These are phyloP conservation scores for Marasmius fiardii DNA, from an alignment of 1,284 basidiomycete genomes.

Conservation along the genomic window DNA sequence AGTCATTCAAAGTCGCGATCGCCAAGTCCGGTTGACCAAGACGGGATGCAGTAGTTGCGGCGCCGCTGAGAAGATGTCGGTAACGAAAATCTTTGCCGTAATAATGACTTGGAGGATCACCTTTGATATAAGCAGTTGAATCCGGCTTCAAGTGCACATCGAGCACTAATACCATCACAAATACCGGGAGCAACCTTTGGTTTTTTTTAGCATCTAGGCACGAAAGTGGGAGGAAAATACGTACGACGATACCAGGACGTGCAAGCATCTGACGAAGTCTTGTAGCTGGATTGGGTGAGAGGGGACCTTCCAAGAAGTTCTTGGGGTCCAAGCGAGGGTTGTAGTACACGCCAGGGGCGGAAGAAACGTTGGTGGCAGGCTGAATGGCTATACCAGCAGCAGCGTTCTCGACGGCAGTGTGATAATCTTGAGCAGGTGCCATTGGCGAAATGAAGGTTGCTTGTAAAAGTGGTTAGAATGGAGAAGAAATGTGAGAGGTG, in stretches of 20 bases:
- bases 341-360: conserved; percentile 34
- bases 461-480: too few relatives aligned
- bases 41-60: conserved; percentile 64
- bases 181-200: conserved; percentile 79
- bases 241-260: too few relatives aligned
- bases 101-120: conserved; percentile 17
- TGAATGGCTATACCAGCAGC: conserved; percentile 7
- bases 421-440: conserved; percentile 25
- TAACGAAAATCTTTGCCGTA: not conserved
- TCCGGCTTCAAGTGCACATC: too few relatives aligned
- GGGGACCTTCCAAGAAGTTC: conserved; percentile 67
- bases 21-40: conserved; percentile 78
- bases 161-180: conserved; percentile 78
- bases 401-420: conserved; percentile 15
- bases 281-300: conserved; percentile 63
- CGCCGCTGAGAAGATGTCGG: conserved; percentile 32
- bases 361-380: not conserved
- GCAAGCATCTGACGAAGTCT: too few relatives aligned
- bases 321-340: conserved; percentile 62
- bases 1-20: conserved; percentile 77
- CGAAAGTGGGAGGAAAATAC: conserved; percentile 35
- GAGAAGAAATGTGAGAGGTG: too few relatives aligned
- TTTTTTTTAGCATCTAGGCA: too few relatives aligned
- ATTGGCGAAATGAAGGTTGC: too few relatives aligned
- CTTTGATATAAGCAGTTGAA: conserved; percentile 74